Percentiles rank a stretch among this genome's conserved stretches.
Conservation (phyloP, 257 asterid species). For the Solanum pinnatisectum region DNA sequence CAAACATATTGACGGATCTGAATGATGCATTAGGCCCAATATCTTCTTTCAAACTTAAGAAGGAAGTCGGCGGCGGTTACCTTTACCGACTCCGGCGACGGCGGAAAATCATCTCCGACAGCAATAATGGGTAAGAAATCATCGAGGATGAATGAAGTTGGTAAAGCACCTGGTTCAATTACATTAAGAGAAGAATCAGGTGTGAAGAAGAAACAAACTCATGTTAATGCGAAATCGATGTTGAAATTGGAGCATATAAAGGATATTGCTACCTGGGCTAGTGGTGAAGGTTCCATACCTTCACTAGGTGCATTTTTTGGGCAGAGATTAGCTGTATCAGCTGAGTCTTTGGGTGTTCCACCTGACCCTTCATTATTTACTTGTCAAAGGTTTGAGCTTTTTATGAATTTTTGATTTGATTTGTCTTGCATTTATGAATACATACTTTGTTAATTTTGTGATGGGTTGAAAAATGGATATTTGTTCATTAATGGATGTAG, state of each 20-base stretch:
- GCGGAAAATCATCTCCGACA: background rate
- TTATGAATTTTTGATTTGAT: background rate
- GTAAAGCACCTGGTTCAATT: conserved; percentile 15
- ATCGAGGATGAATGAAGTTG: background rate
- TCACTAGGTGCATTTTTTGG: conserved; percentile 63
- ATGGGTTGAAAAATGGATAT: background rate
- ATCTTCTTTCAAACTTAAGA: no score
- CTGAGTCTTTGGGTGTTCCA: conserved; percentile 45
- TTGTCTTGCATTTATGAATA: background rate
- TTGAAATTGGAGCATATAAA: conserved; percentile 55
- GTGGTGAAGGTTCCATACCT: conserved; percentile 32
- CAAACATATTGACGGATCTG: no score
- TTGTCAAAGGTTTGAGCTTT: conserved; percentile 51
- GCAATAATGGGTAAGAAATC: conserved; percentile 16
- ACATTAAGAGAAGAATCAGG: conserved; percentile 38
- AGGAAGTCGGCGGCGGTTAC: background rate
- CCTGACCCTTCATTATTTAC: conserved; percentile 39
- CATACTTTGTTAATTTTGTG: background rate
- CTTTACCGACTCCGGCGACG: background rate
- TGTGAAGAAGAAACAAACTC: conserved; percentile 41
- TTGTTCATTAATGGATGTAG: background rate
- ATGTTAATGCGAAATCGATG: conserved; percentile 50
- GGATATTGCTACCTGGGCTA: conserved; percentile 49
- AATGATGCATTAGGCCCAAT: no score
- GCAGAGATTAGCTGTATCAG: conserved; percentile 48